Base-by-base conservation (phyloP, 2,329 filamentous ascomycete genomes). In the Colletotrichum tanaceti region DNA sequence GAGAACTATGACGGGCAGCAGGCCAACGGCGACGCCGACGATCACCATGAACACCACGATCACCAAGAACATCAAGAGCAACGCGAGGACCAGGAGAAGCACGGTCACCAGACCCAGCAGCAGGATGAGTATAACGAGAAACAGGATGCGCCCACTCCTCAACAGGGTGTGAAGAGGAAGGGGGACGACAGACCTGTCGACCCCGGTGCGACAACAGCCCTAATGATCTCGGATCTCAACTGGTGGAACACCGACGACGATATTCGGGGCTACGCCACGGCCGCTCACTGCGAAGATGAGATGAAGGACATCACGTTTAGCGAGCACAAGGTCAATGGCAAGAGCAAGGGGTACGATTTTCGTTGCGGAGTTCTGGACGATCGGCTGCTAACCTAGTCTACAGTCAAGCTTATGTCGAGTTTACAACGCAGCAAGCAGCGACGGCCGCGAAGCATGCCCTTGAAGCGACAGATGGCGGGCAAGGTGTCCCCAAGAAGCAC, bases 201-300 rank as follows among this genome's bases (percentile, higher is more conserved):
- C 70, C 83, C 86, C 2, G 82, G 82, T 64, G 88, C 88, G 2
- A 90, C 88, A 1, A 84, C 89, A 28, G 94, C 94, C 0, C 81
- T 98, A 38, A 89, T 97, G 78, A 88, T 98, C 62, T 94, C 93
- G 3, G 96, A 98, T 58, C 84, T 99, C 11, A 92, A 93, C 78
- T 99, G 96, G 96, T 98, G 95, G 95, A 94, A 90, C 38, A 97
- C 92, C 2, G 96, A 99, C 77, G 96, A 99, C 76, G 94, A 98
- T 74, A 89, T 99, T 65, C 91, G 96, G 61, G 92, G 91, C 58
- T 98, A 94, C 93, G 86, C 92, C 28, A 89, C 90, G 72, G 87
- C 92, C 72, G 93, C 91, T n/a, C 88, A 87, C 2, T 93, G 89
- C 73, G 96, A 98, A 78, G 87, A 90, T 53, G 93, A 97, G 75